A percentile compares a stretch with the other conserved stretches of the same genome.
Conservation (phyloP, 2,329 filamentous ascomycete species). For the Xylariaceae sp. region DNA sequence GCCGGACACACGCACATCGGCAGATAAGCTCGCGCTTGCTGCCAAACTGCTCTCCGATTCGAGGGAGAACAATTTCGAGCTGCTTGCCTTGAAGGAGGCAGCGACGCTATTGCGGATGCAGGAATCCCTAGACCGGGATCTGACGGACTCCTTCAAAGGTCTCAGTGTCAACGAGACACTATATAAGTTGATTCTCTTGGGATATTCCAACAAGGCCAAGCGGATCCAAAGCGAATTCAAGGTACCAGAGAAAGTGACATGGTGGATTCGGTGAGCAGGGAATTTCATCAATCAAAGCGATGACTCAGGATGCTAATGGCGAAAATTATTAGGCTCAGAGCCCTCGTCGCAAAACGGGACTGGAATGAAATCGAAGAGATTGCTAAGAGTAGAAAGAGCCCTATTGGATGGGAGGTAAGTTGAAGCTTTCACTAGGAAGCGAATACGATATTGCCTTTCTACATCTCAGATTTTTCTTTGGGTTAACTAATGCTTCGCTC, state of each 20-base stretch:
- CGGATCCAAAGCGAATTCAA: slow-evolving; percentile 94
- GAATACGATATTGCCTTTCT: too few species aligned
- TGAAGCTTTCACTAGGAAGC: too few species aligned
- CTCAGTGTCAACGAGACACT: slow-evolving; percentile 91
- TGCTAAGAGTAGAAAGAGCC: slow-evolving; percentile 78
- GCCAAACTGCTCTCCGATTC: slow-evolving; percentile 83
- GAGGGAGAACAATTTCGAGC: slow-evolving; percentile 78
- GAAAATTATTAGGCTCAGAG: slow-evolving; percentile 67
- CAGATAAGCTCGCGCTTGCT: slow-evolving; percentile 88
- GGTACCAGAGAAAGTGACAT: slow-evolving; percentile 86
- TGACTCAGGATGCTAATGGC: slow-evolving; percentile 12
- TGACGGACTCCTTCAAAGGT: slow-evolving; percentile 78
- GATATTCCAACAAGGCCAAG: slow-evolving; percentile 83
- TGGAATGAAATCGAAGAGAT: slow-evolving; percentile 94
- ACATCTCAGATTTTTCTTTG: too few species aligned
- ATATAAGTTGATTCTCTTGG: slow-evolving; percentile 82
- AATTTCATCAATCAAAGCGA: too few species aligned
- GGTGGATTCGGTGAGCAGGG: slow-evolving; percentile 73
- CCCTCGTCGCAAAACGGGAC: slow-evolving; percentile 86
- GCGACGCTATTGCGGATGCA: slow-evolving; percentile 83
- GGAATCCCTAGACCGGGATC: slow-evolving; percentile 83
- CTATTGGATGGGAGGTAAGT: slow-evolving; percentile 94
- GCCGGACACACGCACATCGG: slow-evolving; percentile 70
- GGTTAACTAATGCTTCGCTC: too few species aligned
- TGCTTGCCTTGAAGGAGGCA: slow-evolving; percentile 79